phyloP scores from a whole-genome alignment of 345 rosid species.

The Citrus sp. region DNA sequence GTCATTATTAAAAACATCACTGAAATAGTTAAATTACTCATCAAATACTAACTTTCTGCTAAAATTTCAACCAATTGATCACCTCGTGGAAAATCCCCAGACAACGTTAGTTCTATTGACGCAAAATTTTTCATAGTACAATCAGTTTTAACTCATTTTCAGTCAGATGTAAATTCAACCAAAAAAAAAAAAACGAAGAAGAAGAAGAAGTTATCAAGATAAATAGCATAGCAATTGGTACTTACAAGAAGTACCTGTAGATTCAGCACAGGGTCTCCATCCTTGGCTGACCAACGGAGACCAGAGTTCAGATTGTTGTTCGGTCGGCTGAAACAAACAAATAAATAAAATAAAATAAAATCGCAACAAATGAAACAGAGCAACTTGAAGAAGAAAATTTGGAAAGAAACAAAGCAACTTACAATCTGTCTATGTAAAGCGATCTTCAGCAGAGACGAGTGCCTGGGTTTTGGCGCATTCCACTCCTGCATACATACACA shows the following conservation, averaged over 20 bases:
- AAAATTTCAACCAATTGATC: not conserved
- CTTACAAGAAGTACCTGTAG: slow-evolving; percentile 44
- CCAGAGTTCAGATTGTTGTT: slow-evolving; percentile 74
- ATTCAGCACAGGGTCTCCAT: slow-evolving; percentile 67
- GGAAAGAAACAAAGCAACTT: slow-evolving; percentile 24
- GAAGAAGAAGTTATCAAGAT: too few species aligned
- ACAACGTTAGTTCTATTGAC: not conserved
- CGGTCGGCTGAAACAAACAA: slow-evolving; percentile 36
- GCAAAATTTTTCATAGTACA: not conserved
- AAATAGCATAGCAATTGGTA: not conserved
- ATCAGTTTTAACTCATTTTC: not conserved
- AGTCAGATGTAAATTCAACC: not conserved
- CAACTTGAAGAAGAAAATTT: not conserved
- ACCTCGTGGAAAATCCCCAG: not conserved
- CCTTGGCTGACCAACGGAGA: slow-evolving; percentile 79
- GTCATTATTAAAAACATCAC: too few species aligned
- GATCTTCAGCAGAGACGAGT: slow-evolving; percentile 52
- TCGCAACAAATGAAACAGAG: not conserved
- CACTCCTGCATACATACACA: slow-evolving; percentile 61
- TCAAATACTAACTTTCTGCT: not conserved
- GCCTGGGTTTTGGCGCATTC: slow-evolving; percentile 88
- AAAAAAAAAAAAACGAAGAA: too few species aligned
- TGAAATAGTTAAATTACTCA: not conserved
- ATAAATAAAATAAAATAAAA: not conserved
- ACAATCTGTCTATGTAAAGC: slow-evolving; percentile 64